Evolutionary conservation across 176 grass and related monocot species (phyloP).

Genomic region (Puccinellia tenuiflora): DNA sequence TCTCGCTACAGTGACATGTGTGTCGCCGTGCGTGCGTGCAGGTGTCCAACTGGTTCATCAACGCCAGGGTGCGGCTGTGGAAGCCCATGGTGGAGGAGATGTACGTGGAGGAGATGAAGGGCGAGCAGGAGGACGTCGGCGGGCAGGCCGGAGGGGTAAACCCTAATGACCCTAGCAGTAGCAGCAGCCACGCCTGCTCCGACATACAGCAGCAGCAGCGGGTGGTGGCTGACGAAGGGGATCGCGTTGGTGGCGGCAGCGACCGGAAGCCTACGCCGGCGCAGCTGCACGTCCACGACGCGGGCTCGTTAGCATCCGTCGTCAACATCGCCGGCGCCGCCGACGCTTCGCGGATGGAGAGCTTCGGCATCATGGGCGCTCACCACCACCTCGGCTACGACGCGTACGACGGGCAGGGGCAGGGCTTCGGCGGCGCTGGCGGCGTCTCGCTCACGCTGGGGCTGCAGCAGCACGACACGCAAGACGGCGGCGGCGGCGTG

Average conservation of each 20-base stretch:
- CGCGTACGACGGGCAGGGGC: conserved; percentile 25
- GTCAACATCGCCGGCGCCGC: conserved; percentile 38
- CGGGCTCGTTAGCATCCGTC: conserved; percentile 62
- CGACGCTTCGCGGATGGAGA: conserved; percentile 7
- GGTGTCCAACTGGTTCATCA: conserved; percentile 95
- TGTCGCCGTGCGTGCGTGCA: neutral
- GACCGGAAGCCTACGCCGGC: conserved; percentile 70
- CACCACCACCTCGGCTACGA: conserved; percentile 45
- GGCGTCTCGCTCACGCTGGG: conserved; percentile 79
- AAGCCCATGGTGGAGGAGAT: conserved; percentile 99
- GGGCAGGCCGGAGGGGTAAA: conserved; percentile 10
- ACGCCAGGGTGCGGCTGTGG: conserved; percentile 74
- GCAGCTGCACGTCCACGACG: conserved; percentile 53
- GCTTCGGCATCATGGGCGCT: conserved; percentile 33
- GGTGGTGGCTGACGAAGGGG: neutral
- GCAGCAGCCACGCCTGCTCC: conserved; percentile 20
- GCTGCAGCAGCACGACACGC: conserved; percentile 67
- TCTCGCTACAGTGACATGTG: conserved; percentile 10
- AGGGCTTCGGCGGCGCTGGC: neutral
- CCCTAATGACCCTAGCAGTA: conserved; percentile 36
- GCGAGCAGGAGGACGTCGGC: conserved; percentile 12
- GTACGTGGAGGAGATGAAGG: conserved; percentile 90
- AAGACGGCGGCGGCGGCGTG: conserved; percentile 23
- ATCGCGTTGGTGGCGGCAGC: neutral
- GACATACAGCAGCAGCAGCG: neutral